Base-by-base conservation (phyloP, 495 filamentous ascomycete genomes). In the Schizothecium vesticola region DNA sequence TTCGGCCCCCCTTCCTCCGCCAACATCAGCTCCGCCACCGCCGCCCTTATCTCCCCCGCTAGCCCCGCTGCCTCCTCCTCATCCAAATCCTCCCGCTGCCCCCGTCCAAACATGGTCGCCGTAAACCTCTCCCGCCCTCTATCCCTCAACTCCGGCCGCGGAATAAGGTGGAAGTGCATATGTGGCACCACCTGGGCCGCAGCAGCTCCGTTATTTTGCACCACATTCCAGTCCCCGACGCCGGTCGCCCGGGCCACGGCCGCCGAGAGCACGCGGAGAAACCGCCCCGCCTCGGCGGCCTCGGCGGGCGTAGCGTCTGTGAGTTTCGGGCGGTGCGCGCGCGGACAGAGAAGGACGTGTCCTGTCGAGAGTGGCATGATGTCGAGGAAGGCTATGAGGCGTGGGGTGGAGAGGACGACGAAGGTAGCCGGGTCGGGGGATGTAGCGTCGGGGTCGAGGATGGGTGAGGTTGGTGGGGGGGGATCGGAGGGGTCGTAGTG, bases 151-250 rank as follows among this genome's bases (percentile, higher is more conserved):
- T 84, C 83, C 26, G 86, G 84, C 26, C 94, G 79, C 3, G 94
- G 94, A 58, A 97, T 94, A 26, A 98, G 84, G 71, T 98, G 94
- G 78, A 93, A 97, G 77, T 97, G 94, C 7, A 94, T 89, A 78
- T 97, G 94, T 23, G 89, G 88, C 2, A 98, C 92, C 24, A 94
- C 91, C 79, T 98, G 94, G 8, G 93, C 93, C 12, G 94, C 94
- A 25, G 90, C 83, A 0, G 86, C 87, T 3, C 94, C 94, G 78
- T 97, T 98, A 79, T 98, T 98, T 81, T 97, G 93, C 68, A 97
- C 91, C 23, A 97, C 85, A 78, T 98, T 98, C 89, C 91, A 94
- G 78, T 93, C 91, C 21, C 81, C 83, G 31, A 92, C 86, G 8
- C 86, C 87, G 16, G 84, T 87, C 0, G 84, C 85, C 21, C 81